Evolutionary conservation across 1,139 yeast genomes (phyloP), one percentile per base, ranked within the genome.

Genomic region (Suhomyces kunorum): DNA sequence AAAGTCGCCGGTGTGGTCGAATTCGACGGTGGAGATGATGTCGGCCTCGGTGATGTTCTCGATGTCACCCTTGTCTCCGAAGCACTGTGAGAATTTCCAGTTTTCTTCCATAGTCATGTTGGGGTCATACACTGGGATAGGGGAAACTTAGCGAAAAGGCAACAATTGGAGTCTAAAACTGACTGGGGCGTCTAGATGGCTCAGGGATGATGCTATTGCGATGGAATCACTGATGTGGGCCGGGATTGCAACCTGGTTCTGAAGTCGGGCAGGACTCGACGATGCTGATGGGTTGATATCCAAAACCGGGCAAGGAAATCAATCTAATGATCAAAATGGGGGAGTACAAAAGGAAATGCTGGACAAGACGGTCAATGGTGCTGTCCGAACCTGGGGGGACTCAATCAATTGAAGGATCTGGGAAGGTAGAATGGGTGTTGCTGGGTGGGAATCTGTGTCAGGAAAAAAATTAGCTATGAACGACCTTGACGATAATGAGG

Each of bases 31-130:
- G 19, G 97, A 87, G 47, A 94, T 92, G 58, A 94, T 90, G 64
- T 94, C 99, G 7, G 98, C 97, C 63, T 92, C 99, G 4, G 98
- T 92, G 56, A 90, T 87, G 58, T 83, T 87, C 53, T 92, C 98
- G 48, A 90, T 86, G 61, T 92, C 99, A 32, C 96, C 96, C 64
- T 94, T 92, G 65, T 92, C 98, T 49, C 99, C 99, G 72, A 92
- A 92, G 64, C 99, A 92, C 66, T 84, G 92, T 52, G 89, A 82
- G 59, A 86, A 84, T 61, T 83, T 84, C 84, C 84, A 79, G 32
- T 66, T 58, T 45, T 69, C 74, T 37, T 51, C 54, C 42, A 29
- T 29, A 12, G 50, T 40, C 49, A 45, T 45, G 34, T 34, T 23
- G 24, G 14, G 32, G 35, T 23, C 28, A 39, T 39, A 28, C 16